Evolutionary conservation across 331 rosid genomes (phyloP), one percentile per base, ranked within the genome.

Genomic region (Ulmus americana): DNA sequence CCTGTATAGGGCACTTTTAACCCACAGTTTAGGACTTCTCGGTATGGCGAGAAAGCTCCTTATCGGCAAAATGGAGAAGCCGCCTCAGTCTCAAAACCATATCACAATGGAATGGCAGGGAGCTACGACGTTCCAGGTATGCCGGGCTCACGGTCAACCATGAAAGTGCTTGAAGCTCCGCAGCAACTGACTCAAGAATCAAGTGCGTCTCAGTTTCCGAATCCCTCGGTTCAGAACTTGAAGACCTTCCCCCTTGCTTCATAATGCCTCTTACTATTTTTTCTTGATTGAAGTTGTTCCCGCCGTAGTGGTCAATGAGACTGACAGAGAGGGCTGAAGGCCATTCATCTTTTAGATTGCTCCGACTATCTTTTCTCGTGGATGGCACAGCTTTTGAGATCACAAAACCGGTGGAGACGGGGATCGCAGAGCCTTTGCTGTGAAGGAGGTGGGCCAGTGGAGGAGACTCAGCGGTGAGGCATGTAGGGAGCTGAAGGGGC

Each of bases 401-500:
- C 55, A 84, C 90, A 53, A 89, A 94, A 63, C 97, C 96, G 7
- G 98, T 87, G 44, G 95, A 87, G 53, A 89, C 85, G 0, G 98
- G 95, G 76, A 89, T 88, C 12, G 98, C 97, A 60, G 95, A 83
- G 71, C 98, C 98, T 77, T 94, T 94, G 75, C 98, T 94, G 78
- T 89, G 98, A 65, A 94, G 98, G 70, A 94, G 86, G 79, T 94
- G 98, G 62, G 98, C 98, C 35, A 92, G 79, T 12, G 98, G 98
- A 6, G 98, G 98, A 48, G 98, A 94, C 76, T 89, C 98, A 3
- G 98, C 95, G 0, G 98, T 94, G 70, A 94, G 97, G 86, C 98
- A 94, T 11, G 91, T 94, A 10, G 98, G 97, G 47, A 94, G 95
- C 76, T 94, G 97, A 70, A 94, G 90, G 58, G 90, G 81, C 20